Conservation (phyloP, 805 yeast genomes). For the Candida endomychidarum region DNA sequence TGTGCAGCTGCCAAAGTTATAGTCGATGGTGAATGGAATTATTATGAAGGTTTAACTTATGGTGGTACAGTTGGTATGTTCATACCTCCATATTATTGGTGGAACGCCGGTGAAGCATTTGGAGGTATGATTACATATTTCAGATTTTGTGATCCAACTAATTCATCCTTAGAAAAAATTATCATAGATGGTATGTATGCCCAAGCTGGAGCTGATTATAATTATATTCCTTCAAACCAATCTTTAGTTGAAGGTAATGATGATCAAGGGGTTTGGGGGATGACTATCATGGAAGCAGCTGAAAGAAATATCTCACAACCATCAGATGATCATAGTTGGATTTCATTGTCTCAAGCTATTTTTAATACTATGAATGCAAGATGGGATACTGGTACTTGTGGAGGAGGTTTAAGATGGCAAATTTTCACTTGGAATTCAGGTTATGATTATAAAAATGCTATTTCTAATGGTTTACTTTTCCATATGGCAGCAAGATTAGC, state of each 20-base stretch:
- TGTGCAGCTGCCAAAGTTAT: constrained; percentile 40
- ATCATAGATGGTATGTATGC: constrained; percentile 42
- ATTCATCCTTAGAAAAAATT: constrained; percentile 23
- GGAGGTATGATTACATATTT: constrained; percentile 46
- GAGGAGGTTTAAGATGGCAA: constrained; percentile 96
- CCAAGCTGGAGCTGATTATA: constrained; percentile 41
- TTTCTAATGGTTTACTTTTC: constrained; percentile 88
- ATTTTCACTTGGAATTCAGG: constrained; percentile 94
- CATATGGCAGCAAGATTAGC: constrained; percentile 85
- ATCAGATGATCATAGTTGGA: constrained; percentile 75
- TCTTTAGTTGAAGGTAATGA: constrained; percentile 50
- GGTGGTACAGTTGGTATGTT: constrained; percentile 52
- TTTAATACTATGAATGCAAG: constrained; percentile 87
- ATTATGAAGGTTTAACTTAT: constrained; percentile 39
- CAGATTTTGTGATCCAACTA: constrained; percentile 32
- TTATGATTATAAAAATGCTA: constrained; percentile 87
- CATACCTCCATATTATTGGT: constrained; percentile 48
- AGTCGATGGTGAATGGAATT: constrained; percentile 43
- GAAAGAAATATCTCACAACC: constrained; percentile 45
- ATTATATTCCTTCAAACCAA: constrained; percentile 48
- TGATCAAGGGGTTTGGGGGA: constrained; percentile 55
- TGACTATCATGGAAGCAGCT: constrained; percentile 47
- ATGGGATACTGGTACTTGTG: constrained; percentile 77
- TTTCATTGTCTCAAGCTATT: constrained; percentile 80
- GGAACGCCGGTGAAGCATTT: constrained; percentile 54